phyloP scores from a whole-genome alignment of 768 basidiomycete genomes.

The Trametes gibbosa region DNA sequence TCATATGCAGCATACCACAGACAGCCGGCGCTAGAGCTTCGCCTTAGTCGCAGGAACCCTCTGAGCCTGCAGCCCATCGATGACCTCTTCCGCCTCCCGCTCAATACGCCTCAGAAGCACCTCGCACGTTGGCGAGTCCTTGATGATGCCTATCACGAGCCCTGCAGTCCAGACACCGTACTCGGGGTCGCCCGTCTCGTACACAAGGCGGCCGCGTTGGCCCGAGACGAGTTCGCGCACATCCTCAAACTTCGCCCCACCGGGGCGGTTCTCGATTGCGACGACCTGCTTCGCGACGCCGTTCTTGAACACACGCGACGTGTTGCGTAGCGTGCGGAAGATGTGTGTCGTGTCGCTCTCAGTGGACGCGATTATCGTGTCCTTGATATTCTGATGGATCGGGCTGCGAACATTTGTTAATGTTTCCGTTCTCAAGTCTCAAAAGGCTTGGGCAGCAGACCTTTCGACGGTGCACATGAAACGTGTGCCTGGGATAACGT shows the following conservation, averaged over 20 bases:
- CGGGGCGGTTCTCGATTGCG: slow-evolving; percentile 72
- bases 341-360: slow-evolving; percentile 89
- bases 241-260: slow-evolving; percentile 87
- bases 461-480: slow-evolving; percentile 93
- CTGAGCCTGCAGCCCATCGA: slow-evolving; percentile 44
- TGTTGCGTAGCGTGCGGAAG: slow-evolving; percentile 83
- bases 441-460: slow-evolving; percentile 29
- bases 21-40: slow-evolving; percentile 21
- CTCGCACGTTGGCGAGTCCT: slow-evolving; percentile 82
- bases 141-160: slow-evolving; percentile 65
- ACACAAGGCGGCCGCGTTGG: slow-evolving; percentile 66
- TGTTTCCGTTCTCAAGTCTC: background rate
- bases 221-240: slow-evolving; percentile 75
- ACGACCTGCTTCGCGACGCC: slow-evolving; percentile 82
- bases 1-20: background rate
- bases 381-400: slow-evolving; percentile 88
- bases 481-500: slow-evolving; percentile 51
- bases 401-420: slow-evolving; percentile 43
- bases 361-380: slow-evolving; percentile 78
- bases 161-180: slow-evolving; percentile 85
- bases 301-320: slow-evolving; percentile 86
- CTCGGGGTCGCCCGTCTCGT: slow-evolving; percentile 82
- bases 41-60: slow-evolving; percentile 20
- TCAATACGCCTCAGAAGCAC: slow-evolving; percentile 69
- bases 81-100: slow-evolving; percentile 67